Base-by-base conservation (phyloP, 345 rosid species). In the Bruguiera sexangula region DNA sequence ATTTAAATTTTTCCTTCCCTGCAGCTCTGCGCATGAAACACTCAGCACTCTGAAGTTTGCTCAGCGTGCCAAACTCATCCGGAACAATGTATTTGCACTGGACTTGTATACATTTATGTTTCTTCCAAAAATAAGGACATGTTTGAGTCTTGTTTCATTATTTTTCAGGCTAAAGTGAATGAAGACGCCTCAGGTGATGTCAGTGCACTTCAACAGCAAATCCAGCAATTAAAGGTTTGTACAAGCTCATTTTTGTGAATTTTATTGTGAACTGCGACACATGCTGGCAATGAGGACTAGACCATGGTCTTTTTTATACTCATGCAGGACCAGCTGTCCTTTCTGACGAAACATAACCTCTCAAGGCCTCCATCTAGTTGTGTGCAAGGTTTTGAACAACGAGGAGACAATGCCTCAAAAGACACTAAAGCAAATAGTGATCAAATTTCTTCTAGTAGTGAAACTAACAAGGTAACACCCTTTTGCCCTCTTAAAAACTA, bases 141-240 rank as follows among this genome's bases (percentile, higher is more conserved):
- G 54, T 62, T 69, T 66, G 68, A 53, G 79, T 54, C 36, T 68
- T 70, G 76, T 51, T 31, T 34, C 51, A 76, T 80, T 22, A 46
- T 63, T 68, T 71, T 73, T 52, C 65, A 93, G 98, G 98, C 98
- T 76, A 84, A 83, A 79, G 96, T 93, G 71, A 93, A 93, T 46
- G 98, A 91, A 85, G 96, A 93, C 85, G 94, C 97, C 74, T 86
- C 97, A 6, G 97, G 96, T 67, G 96, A 93, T 80, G 88, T 88
- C 52, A 71, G 79, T 69, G 87, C 94, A 54, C 81, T 93, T 72
- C 97, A 93, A 76, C 89, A 76, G 68, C 92, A 93, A 84, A 88
- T 93, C 74, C 88, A 83, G 77, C 88, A 84, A 46, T 77, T 93
- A 37, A 91, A 93, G 96, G 97, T 87, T 80, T 30, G 96, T 88